Conservation (phyloP, 2,329 filamentous ascomycete species). For the Fusarium miscanthi region DNA sequence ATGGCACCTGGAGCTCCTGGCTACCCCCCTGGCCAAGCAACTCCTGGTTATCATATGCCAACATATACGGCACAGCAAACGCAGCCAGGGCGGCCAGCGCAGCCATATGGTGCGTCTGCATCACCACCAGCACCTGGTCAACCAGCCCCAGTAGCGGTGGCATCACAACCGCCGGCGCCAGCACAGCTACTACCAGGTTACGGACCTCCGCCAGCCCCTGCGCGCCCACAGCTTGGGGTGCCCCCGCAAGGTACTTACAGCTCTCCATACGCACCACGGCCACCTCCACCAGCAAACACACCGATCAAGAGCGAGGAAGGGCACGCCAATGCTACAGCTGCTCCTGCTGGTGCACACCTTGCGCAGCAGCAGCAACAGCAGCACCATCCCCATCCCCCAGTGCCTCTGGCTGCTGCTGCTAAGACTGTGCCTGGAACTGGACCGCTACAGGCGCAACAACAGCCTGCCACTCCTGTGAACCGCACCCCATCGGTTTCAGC, state of each 20-base stretch:
- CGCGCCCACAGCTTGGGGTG: conserved; percentile 47
- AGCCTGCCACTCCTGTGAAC: conserved; percentile 31
- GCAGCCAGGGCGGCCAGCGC: conserved; percentile 46
- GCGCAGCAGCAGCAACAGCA: conserved; percentile 29
- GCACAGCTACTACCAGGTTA: conserved; percentile 51
- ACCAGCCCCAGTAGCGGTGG: conserved; percentile 33
- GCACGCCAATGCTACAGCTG: conserved; percentile 23
- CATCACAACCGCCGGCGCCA: conserved; percentile 49
- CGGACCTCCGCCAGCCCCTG: conserved; percentile 51
- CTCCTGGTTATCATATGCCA: conserved; percentile 51
- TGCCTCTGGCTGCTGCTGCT: conserved; percentile 26
- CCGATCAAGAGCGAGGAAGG: conserved; percentile 48
- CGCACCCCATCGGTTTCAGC: conserved; percentile 46
- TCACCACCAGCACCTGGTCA: conserved; percentile 44
- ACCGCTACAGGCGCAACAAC: conserved; percentile 25
- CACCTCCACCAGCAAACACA: conserved; percentile 45
- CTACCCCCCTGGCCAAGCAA: conserved; percentile 51
- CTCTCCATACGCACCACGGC: conserved; percentile 52
- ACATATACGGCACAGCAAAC: conserved; percentile 48
- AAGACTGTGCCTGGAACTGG: conserved; percentile 37
- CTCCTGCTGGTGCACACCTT: conserved; percentile 1
- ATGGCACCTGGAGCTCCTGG: conserved; percentile 48
- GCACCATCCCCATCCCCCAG: conserved; percentile 10
- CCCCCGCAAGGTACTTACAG: conserved; percentile 51
- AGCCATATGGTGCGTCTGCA: conserved; percentile 45